Evolutionary conservation across 2,329 filamentous ascomycete genomes (phyloP).

Genomic region (Nemania sp.): DNA sequence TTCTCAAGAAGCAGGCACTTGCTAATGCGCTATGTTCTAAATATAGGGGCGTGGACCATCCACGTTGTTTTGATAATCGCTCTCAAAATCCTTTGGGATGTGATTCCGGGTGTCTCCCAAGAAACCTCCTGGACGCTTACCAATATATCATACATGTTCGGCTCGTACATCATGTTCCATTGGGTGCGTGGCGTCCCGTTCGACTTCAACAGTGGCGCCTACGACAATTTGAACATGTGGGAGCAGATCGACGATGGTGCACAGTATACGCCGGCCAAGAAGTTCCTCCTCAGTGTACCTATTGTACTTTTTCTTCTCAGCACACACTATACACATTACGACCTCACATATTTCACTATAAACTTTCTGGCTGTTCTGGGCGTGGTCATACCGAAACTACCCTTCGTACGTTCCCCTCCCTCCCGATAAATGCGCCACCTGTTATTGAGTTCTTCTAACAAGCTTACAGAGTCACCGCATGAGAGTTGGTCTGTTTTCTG

Average conservation of each 20-base stretch:
- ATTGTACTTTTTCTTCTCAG: slow-evolving; percentile 93
- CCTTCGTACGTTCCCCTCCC: slow-evolving; percentile 69
- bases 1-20: too few relatives aligned
- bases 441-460: slow-evolving; percentile 35
- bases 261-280: slow-evolving; percentile 98
- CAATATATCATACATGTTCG: slow-evolving; percentile 99
- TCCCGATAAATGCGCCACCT: not conserved
- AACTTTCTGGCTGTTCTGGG: slow-evolving; percentile 91
- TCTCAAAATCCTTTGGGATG: slow-evolving; percentile 96
- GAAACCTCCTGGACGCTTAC: slow-evolving; percentile 98
- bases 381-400: slow-evolving; percentile 95
- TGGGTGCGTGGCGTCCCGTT: slow-evolving; percentile 97
- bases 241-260: slow-evolving; percentile 99
- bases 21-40: slow-evolving; percentile 22
- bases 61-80: slow-evolving; percentile 89
- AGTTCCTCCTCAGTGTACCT: slow-evolving; percentile 92
- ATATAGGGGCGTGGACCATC: slow-evolving; percentile 91
- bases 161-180: slow-evolving; percentile 99
- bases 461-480: slow-evolving; percentile 70
- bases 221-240: slow-evolving; percentile 99
- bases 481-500: slow-evolving; percentile 74
- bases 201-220: slow-evolving; percentile 97
- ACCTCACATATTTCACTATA: slow-evolving; percentile 94
- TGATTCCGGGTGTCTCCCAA: slow-evolving; percentile 93
- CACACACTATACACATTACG: slow-evolving; percentile 99